Evolutionary conservation across 1,284 basidiomycete species (phyloP), one percentile per base, ranked within the genome.

Genomic region (Tilletia setariae): DNA sequence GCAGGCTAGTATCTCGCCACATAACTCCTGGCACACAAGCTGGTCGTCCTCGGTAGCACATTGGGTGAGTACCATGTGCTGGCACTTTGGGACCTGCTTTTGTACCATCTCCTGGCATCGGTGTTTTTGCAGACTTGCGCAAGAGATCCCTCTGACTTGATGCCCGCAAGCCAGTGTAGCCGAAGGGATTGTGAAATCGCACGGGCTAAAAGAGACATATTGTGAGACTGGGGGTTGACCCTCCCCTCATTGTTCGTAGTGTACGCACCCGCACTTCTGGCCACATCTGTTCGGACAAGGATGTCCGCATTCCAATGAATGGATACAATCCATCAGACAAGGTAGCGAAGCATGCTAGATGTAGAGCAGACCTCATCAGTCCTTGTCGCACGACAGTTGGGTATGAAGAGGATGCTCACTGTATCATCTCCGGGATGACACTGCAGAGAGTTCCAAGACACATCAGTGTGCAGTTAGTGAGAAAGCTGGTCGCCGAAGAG

Each of bases 111-210:
- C 81, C 0, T 40, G 35, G 11, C 35, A 40, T 4, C 35, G 35
- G 11, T 40, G 11, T 6, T 4, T 40, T 4, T 11, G 35, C 35
- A 40, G 35, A 40, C 35, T 74, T 72, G 85, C 81, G 70, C 90
- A 91, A 62, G 30, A 32, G 32, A 49, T 28, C 21, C 66, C 40
- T 15, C 40, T 79, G 11, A 75, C 84, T 21, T 74, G 66, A 78
- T 91, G 90, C 0, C 88, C 88, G 71, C 90, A 91, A 0, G 89
- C 87, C n/a, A 91, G 83, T 32, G 71, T 40, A 4, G 90, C 85
- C 6, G 86, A 79, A 4, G 82, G 73, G 2, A 88, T 71, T 2
- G 83, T 84, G 71, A 89, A 87, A 15, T 51, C 61, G 78, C 90
- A 91, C n/a, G 84, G 71, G 1, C 56, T 61, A 30, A 19, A 40